A percentile compares a stretch with the other conserved stretches of the same genome.
Conservation (phyloP, 208 protist genomes). For the Acanthamoeba triangularis region DNA sequence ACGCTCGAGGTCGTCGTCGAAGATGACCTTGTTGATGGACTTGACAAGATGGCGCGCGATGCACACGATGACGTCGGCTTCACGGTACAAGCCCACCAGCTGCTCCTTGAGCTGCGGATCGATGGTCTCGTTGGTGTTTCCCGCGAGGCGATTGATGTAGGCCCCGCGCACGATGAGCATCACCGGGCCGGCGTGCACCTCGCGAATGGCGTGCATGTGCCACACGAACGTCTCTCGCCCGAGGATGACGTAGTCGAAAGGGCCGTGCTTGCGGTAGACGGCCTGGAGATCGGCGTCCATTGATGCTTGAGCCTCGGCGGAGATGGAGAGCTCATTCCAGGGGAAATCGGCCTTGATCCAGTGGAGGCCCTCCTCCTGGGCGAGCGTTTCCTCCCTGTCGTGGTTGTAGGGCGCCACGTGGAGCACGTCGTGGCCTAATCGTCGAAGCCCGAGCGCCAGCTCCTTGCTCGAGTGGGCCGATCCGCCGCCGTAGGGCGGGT, state of each 20-base stretch:
- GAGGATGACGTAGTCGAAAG: slow-evolving; percentile 42
- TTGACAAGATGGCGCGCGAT: slow-evolving; percentile 51
- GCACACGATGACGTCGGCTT: slow-evolving; percentile 42
- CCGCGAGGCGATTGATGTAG: slow-evolving; percentile 28
- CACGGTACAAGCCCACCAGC: not conserved
- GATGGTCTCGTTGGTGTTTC: slow-evolving; percentile 21
- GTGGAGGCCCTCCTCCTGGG: not conserved
- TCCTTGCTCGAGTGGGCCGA: slow-evolving; percentile 53
- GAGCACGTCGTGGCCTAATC: slow-evolving; percentile 4
- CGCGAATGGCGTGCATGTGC: slow-evolving; percentile 7
- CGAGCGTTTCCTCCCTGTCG: not conserved
- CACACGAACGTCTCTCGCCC: slow-evolving; percentile 42
- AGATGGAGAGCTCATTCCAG: slow-evolving; percentile 53
- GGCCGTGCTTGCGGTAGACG: not conserved
- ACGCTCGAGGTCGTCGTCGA: slow-evolving; percentile 27
- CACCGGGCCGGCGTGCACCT: slow-evolving; percentile 1
- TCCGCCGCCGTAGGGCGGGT: slow-evolving; percentile 52
- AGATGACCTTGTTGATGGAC: slow-evolving; percentile 31
- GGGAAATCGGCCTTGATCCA: slow-evolving; percentile 53
- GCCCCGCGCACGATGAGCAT: slow-evolving; percentile 45
- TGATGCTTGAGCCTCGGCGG: not conserved
- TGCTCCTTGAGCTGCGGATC: not conserved
- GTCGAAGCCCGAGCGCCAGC: not conserved
- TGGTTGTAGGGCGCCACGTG: slow-evolving; percentile 35
- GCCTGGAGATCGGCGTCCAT: slow-evolving; percentile 47